These are phyloP conservation scores for Knufia fluminis DNA, from an alignment of 2,329 filamentous ascomycete species.

Conservation along the genomic window DNA sequence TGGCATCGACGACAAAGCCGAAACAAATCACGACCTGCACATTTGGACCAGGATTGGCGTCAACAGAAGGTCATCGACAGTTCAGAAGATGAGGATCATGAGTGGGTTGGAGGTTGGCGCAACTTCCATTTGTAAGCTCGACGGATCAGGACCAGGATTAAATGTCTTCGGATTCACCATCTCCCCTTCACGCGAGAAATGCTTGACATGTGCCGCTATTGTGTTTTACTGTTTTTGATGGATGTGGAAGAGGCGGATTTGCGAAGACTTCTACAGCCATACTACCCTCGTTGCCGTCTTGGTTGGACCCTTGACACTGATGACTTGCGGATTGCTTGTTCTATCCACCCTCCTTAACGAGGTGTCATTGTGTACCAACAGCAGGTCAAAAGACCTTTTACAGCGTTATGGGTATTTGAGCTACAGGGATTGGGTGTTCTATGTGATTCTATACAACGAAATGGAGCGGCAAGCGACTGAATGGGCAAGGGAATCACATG, in stretches of 20 bases:
- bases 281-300: conserved; percentile 21
- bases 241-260: conserved; percentile 9
- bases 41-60: conserved; percentile 41
- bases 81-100: conserved; percentile 53
- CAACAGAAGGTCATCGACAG: conserved; percentile 27
- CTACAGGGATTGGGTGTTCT: conserved; percentile 14
- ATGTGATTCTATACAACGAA: neutral
- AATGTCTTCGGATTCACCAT: conserved; percentile 15
- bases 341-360: conserved; percentile 18
- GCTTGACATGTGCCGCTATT: conserved; percentile 16
- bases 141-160: conserved; percentile 9
- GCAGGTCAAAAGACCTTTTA: conserved; percentile 3
- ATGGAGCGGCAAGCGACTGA: conserved; percentile 7
- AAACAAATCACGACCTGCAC: conserved; percentile 29
- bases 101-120: conserved; percentile 93
- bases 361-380: conserved; percentile 25
- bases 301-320: conserved; percentile 24
- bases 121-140: conserved; percentile 53
- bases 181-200: conserved; percentile 14
- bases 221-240: conserved; percentile 16
- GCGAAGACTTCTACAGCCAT: conserved; percentile 14
- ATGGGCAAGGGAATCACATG: conserved; percentile 8
- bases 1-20: conserved; percentile 29
- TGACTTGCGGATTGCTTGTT: conserved; percentile 20
- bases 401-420: conserved; percentile 13